A percentile compares a stretch with the other conserved stretches of the same genome.
These are phyloP conservation scores for Botryosphaeria agaves DNA, from an alignment of 2,329 filamentous ascomycete species.

Conservation along the genomic window DNA sequence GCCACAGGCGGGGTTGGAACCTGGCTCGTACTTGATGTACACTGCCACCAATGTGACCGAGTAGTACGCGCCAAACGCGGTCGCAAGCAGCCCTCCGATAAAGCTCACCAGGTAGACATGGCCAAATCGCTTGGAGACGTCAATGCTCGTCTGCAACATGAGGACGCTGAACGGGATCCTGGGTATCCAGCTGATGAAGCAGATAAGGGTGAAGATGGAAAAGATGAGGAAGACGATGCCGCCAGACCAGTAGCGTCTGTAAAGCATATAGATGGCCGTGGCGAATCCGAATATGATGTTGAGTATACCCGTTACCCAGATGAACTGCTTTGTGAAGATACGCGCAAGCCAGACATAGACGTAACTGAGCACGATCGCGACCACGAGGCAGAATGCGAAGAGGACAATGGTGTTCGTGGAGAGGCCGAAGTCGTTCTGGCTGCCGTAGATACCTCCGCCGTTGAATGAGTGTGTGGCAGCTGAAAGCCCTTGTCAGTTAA, in stretches of 20 bases:
- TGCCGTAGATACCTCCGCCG: conserved; percentile 58
- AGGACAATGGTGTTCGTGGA: conserved; percentile 75
- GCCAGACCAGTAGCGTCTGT: conserved; percentile 57
- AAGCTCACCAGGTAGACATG: conserved; percentile 77
- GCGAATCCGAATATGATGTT: conserved; percentile 75
- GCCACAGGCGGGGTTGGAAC: conserved; percentile 37
- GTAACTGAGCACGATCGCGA: conserved; percentile 60
- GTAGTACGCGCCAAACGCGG: conserved; percentile 67
- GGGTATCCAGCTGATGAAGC: conserved; percentile 77
- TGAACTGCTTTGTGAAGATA: conserved; percentile 72
- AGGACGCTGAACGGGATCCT: conserved; percentile 45
- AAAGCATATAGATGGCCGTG: conserved; percentile 75
- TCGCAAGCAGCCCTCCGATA: conserved; percentile 61
- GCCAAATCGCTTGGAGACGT: conserved; percentile 67
- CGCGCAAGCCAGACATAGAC: conserved; percentile 61
- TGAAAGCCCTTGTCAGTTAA: not conserved
- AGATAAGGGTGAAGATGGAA: conserved; percentile 59
- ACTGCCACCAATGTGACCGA: conserved; percentile 72
- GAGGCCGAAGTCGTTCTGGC: conserved; percentile 47
- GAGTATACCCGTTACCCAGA: conserved; percentile 81
- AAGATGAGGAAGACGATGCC: conserved; percentile 82
- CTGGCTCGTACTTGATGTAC: conserved; percentile 68
- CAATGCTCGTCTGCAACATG: conserved; percentile 34
- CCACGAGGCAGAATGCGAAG: conserved; percentile 59
- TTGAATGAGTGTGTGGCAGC: conserved; percentile 34